A percentile compares a stretch with the other conserved stretches of the same genome.
phyloP scores from a whole-genome alignment of 1,139 yeast species.

The Suhomyces kunorum region DNA sequence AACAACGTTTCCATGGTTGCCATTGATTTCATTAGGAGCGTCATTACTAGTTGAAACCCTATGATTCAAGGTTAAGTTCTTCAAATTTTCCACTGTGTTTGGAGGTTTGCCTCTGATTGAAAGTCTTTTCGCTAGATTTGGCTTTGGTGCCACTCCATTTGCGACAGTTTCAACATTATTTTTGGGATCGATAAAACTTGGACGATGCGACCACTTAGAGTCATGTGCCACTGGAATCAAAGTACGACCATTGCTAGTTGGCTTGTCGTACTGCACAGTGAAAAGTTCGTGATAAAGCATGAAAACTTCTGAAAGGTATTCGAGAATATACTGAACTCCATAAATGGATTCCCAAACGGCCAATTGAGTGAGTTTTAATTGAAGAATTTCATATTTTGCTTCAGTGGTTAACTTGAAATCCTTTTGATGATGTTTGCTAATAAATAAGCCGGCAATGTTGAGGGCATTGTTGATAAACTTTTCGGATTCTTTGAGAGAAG shows the following conservation, averaged over 20 bases:
- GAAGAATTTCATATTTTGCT: conserved; percentile 59
- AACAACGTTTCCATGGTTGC: neutral
- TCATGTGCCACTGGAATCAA: conserved; percentile 20
- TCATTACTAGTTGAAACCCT: neutral
- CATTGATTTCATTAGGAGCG: conserved; percentile 3
- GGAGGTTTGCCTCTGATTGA: conserved; percentile 4
- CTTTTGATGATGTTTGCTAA: conserved; percentile 32
- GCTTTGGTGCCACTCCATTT: conserved; percentile 3
- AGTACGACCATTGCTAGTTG: conserved; percentile 6
- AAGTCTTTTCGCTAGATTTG: conserved; percentile 9
- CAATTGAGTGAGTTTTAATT: conserved; percentile 74
- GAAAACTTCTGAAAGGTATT: conserved; percentile 66
- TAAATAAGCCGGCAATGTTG: conserved; percentile 45
- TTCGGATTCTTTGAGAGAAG: conserved; percentile 30
- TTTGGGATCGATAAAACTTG: conserved; percentile 45
- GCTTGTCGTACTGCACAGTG: conserved; percentile 28
- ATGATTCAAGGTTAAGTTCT: conserved; percentile 3
- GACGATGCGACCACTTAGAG: conserved; percentile 48
- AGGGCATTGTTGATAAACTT: conserved; percentile 45
- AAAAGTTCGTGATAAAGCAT: conserved; percentile 59
- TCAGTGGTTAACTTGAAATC: conserved; percentile 31
- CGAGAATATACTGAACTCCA: conserved; percentile 64
- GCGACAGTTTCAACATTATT: neutral
- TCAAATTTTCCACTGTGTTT: conserved; percentile 6
- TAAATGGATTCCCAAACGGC: conserved; percentile 66